Base-by-base conservation (phyloP, 2,329 filamentous ascomycete species). In the Colletotrichum cordylinicola region DNA sequence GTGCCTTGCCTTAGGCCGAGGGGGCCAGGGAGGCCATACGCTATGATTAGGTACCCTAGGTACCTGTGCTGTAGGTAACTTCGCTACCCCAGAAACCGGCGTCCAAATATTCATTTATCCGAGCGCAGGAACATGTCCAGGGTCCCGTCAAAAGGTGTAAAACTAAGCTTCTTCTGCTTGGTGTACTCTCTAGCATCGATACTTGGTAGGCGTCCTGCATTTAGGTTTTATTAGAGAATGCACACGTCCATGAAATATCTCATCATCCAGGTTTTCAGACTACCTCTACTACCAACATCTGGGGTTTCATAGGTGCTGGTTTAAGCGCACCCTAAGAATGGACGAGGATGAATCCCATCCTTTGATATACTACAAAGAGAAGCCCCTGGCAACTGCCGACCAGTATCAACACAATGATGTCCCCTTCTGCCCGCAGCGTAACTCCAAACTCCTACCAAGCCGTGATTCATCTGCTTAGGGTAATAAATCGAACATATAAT, bases 71-170 rank as follows among this genome's bases (percentile, higher is more conserved):
- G 43, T 24, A 21, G 21, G 43, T 24, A 21, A 52, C 43, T 52
- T 52, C 43, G 43, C 43, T 24, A 61, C 31, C 29, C 35, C 21
- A n/a, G 39, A 33, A 18, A 31, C 37, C 29, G 43, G 33, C 13
- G 52, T 35, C 48, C 58, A 74, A n/a, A 74, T 74, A 74, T 71
- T 74, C 72, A 71, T 52, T 65, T 74, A 74, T 48, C 72, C 72
- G 67, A n/a, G 72, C 72, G 39, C 18, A 48, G 18, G 18, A 9
- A 48, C 18, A 43, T 16, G 8, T 48, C 43, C 43, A 21, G 43
- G 43, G 43, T 21, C 43, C n/a, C n/a, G 43, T 21, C 43, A 21
- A 52, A 21, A 13, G 4, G 4, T 13, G 6, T 52, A 21, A 13
- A 52, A 21, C 12, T 52, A 7, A 21, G 43, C 43, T 52, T 52